phyloP scores from a whole-genome alignment of 2,329 filamentous ascomycete genomes.

The Colletotrichum sp. region DNA sequence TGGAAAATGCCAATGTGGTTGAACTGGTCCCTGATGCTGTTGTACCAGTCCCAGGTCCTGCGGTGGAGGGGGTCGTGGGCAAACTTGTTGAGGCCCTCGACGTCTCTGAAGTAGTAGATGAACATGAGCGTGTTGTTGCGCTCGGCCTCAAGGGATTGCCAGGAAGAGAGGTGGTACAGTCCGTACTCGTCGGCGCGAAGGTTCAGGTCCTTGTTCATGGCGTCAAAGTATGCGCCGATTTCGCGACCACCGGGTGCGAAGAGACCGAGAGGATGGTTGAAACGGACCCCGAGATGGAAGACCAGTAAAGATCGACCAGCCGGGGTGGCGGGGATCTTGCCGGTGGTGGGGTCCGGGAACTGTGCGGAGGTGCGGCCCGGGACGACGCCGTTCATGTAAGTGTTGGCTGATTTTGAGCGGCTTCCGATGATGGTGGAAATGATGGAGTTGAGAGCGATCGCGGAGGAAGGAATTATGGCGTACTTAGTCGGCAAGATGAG shows the following conservation, averaged over 20 bases:
- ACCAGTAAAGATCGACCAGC: conserved; percentile 38
- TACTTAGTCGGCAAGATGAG: conserved; percentile 36
- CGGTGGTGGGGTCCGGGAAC: conserved; percentile 28
- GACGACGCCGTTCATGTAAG: conserved; percentile 29
- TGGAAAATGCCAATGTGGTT: conserved; percentile 56
- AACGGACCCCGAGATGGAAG: conserved; percentile 49
- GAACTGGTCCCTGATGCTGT: conserved; percentile 32
- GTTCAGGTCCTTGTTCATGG: conserved; percentile 40
- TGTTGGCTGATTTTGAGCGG: conserved; percentile 21
- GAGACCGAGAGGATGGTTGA: conserved; percentile 53
- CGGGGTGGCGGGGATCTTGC: conserved; percentile 28
- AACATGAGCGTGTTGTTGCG: conserved; percentile 43
- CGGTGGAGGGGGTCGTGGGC: conserved; percentile 54
- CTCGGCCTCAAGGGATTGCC: conserved; percentile 38
- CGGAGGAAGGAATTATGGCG: conserved; percentile 35
- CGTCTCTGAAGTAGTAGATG: conserved; percentile 55
- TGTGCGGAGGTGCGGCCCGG: conserved; percentile 37
- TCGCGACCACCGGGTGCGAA: conserved; percentile 48
- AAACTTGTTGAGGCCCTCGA: conserved; percentile 54
- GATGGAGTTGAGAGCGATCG: conserved; percentile 32
- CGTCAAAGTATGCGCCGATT: conserved; percentile 39
- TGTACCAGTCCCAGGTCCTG: conserved; percentile 53
- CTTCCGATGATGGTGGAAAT: conserved; percentile 32
- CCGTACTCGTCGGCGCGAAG: conserved; percentile 47
- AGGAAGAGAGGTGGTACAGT: conserved; percentile 47